Evolutionary conservation across 345 rosid genomes (phyloP).

Genomic region (Microcos paniculata): DNA sequence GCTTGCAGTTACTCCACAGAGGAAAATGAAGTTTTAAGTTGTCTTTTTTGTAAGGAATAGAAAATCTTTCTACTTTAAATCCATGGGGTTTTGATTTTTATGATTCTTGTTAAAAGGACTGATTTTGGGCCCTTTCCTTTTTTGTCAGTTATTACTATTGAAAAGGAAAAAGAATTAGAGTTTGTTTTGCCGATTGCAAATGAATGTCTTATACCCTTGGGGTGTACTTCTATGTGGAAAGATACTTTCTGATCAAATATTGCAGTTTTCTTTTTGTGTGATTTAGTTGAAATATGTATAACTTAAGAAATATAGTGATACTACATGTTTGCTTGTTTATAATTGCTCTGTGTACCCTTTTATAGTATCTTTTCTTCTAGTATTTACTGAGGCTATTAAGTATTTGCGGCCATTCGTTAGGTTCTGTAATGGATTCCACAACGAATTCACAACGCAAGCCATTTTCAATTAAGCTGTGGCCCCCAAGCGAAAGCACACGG

Average conservation of each 20-base stretch:
- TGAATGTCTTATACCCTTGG: not conserved
- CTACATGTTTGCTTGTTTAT: not conserved
- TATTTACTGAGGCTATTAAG: not conserved
- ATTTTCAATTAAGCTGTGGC: slow-evolving; percentile 83
- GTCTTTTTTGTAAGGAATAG: not conserved
- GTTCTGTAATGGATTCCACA: slow-evolving; percentile 48
- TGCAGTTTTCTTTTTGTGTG: not conserved
- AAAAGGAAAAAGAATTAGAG: not conserved
- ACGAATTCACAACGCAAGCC: slow-evolving; percentile 57
- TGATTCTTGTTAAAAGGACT: not conserved
- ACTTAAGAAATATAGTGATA: slow-evolving; percentile 1
- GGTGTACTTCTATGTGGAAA: not conserved
- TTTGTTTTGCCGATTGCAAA: not conserved
- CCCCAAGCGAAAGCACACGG: slow-evolving; percentile 76
- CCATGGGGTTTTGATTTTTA: not conserved
- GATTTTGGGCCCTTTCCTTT: not conserved
- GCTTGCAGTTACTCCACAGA: not conserved
- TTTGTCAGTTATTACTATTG: not conserved
- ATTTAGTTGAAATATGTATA: not conserved
- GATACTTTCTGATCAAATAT: not conserved
- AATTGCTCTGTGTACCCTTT: not conserved
- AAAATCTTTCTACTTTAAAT: not conserved
- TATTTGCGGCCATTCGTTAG: slow-evolving; percentile 21
- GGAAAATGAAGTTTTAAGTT: not conserved
- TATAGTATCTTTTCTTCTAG: not conserved